A percentile compares a stretch with the other conserved stretches of the same genome.
These are phyloP conservation scores for Paracamarosporium sp. DNA, from an alignment of 2,329 filamentous ascomycete genomes.

Conservation along the genomic window DNA sequence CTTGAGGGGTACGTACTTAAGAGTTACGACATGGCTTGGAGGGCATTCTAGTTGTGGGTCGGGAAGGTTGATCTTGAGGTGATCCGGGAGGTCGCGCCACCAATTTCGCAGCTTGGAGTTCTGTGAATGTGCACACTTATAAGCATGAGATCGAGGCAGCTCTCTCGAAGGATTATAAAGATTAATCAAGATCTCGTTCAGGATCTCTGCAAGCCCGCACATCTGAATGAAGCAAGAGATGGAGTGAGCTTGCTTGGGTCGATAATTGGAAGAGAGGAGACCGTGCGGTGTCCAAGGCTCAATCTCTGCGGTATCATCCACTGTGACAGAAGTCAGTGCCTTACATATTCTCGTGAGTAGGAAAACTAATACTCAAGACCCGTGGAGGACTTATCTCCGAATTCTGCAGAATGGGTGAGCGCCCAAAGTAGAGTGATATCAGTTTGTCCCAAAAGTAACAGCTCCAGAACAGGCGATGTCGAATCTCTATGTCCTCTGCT, in stretches of 20 bases:
- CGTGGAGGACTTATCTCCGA: conserved; percentile 16
- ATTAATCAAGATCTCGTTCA: conserved; percentile 16
- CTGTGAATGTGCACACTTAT: conserved; percentile 10
- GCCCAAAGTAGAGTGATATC: conserved; percentile 18
- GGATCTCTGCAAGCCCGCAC: conserved; percentile 16
- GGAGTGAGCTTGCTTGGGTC: conserved; percentile 15
- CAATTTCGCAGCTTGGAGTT: conserved; percentile 13
- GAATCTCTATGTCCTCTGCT: conserved; percentile 17
- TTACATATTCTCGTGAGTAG: background rate
- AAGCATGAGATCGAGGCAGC: background rate
- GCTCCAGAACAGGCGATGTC: conserved; percentile 20
- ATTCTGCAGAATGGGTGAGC: conserved; percentile 13
- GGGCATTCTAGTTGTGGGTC: conserved; percentile 9
- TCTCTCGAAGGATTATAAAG: conserved; percentile 11
- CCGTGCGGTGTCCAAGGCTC: conserved; percentile 16
- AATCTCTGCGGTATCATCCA: conserved; percentile 19
- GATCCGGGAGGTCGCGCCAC: conserved; percentile 16
- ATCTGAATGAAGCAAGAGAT: conserved; percentile 20
- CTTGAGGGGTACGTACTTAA: conserved; percentile 8
- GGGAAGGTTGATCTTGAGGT: conserved; percentile 15
- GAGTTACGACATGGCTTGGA: conserved; percentile 15
- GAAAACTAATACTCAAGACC: conserved; percentile 8
- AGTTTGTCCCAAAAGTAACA: conserved; percentile 23
- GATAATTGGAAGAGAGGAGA: conserved; percentile 3
- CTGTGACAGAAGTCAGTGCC: background rate